A percentile compares a stretch with the other conserved stretches of the same genome.
Evolutionary conservation across 2,329 filamentous ascomycete species (phyloP).

Genomic region (Phaeosphaeria sp.): DNA sequence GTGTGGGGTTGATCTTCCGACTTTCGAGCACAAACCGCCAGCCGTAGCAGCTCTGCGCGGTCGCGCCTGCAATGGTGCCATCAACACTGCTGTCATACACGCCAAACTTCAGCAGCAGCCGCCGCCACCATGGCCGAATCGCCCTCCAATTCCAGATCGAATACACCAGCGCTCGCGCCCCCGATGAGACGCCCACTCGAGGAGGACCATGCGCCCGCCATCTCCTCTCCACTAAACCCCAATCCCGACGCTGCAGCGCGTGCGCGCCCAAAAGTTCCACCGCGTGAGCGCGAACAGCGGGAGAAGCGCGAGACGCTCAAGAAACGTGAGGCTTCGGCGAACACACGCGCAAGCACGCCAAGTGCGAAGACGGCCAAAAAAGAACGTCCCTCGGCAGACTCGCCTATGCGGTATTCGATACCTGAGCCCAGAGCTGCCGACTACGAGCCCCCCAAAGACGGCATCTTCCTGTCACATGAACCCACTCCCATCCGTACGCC

Average conservation of each 20-base stretch:
- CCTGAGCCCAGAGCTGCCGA: constrained; percentile 56
- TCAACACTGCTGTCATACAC: neutral
- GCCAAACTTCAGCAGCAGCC: constrained; percentile 1
- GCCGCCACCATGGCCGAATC: constrained; percentile 43
- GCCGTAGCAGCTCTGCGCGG: constrained; percentile 12
- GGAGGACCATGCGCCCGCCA: constrained; percentile 72
- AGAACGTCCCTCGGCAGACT: constrained; percentile 46
- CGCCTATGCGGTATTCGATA: constrained; percentile 59
- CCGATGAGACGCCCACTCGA: constrained; percentile 72
- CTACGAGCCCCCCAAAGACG: constrained; percentile 58
- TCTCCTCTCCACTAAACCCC: constrained; percentile 77
- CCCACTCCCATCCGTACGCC: constrained; percentile 53
- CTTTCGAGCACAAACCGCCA: constrained; percentile 17
- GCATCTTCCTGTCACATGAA: constrained; percentile 56
- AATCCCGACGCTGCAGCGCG: constrained; percentile 59
- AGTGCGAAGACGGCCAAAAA: constrained; percentile 49
- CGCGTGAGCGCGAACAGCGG: constrained; percentile 52
- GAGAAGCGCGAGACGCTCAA: constrained; percentile 62
- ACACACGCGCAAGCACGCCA: constrained; percentile 48
- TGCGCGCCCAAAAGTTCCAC: constrained; percentile 49
- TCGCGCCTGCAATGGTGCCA: constrained; percentile 5
- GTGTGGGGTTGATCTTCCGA: constrained; percentile 14
- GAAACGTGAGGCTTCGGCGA: constrained; percentile 57
- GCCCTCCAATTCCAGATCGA: constrained; percentile 43
- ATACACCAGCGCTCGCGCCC: constrained; percentile 43